Evolutionary conservation across 192 early-diverging fungal species (phyloP).

Genomic region (Linnemannia schmuckeri): DNA sequence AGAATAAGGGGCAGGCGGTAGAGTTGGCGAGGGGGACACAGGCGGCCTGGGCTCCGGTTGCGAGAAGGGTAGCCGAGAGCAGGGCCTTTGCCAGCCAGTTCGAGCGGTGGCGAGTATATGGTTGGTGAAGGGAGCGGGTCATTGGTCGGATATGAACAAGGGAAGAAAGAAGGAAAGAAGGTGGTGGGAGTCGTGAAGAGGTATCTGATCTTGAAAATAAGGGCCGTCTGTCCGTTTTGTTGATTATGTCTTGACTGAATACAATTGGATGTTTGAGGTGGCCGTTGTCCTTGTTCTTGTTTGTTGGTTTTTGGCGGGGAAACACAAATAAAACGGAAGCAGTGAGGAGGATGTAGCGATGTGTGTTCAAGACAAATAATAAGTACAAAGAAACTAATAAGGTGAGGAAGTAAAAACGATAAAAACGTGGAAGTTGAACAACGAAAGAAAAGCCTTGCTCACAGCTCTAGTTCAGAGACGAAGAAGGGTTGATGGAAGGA

Average conservation of each 20-base stretch:
- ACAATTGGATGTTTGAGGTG: not conserved
- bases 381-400: not conserved
- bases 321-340: not conserved
- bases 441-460: not conserved
- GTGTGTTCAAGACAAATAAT: not conserved
- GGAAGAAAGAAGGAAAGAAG: not conserved
- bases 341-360: not conserved
- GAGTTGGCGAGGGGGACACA: conserved; percentile 36
- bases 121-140: not conserved
- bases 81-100: conserved; percentile 17
- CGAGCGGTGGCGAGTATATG: not conserved
- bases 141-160: not conserved
- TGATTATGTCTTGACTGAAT: not conserved
- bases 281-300: conserved; percentile 5
- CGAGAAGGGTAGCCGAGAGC: conserved; percentile 22
- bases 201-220: not conserved
- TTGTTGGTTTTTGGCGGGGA: conserved; percentile 16
- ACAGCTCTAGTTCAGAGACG: not conserved
- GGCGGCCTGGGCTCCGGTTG: conserved; percentile 21
- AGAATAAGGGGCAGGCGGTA: conserved; percentile 28
- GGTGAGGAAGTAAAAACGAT: not conserved
- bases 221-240: not conserved
- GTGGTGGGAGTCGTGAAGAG: conserved; percentile 15
- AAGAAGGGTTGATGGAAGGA: not conserved
- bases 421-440: conserved; percentile 4